Conservation (phyloP, 768 basidiomycete genomes). For the Omphalotus guepiniiformis region DNA sequence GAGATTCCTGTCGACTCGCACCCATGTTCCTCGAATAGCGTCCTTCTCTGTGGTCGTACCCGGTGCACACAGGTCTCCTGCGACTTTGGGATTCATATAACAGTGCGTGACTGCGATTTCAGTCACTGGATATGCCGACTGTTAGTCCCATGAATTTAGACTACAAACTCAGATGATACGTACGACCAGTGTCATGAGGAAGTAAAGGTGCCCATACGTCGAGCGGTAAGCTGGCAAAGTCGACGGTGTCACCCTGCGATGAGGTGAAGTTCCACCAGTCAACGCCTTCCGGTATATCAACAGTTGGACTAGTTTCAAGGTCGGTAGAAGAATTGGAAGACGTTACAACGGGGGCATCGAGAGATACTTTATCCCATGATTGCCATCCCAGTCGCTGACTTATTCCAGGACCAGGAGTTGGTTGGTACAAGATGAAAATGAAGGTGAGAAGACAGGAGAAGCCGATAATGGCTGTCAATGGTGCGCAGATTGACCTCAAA, state of each 20-base stretch:
- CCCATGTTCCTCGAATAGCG: constrained; percentile 83
- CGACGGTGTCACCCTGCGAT: constrained; percentile 31
- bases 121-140: constrained; percentile 49
- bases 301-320: constrained; percentile 14
- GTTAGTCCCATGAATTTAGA: not conserved
- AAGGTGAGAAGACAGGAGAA: constrained; percentile 74
- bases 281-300: constrained; percentile 27
- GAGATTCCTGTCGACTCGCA: constrained; percentile 77
- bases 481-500: constrained; percentile 50
- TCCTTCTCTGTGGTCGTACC: constrained; percentile 66
- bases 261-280: constrained; percentile 71
- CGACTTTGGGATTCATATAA: constrained; percentile 53
- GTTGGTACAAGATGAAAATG: constrained; percentile 79
- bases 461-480: constrained; percentile 54
- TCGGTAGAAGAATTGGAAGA: not conserved
- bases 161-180: constrained; percentile 23
- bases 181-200: constrained; percentile 73
- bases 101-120: constrained; percentile 75
- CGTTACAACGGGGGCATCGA: constrained; percentile 13
- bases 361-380: constrained; percentile 67
- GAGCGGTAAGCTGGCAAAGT: constrained; percentile 69
- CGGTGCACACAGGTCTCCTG: constrained; percentile 63
- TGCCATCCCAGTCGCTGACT: constrained; percentile 84
- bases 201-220: constrained; percentile 78
- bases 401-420: constrained; percentile 64